A percentile compares a stretch with the other conserved stretches of the same genome.
phyloP scores from a whole-genome alignment of 176 grass and related monocot species.

The Eleusine coracana region DNA sequence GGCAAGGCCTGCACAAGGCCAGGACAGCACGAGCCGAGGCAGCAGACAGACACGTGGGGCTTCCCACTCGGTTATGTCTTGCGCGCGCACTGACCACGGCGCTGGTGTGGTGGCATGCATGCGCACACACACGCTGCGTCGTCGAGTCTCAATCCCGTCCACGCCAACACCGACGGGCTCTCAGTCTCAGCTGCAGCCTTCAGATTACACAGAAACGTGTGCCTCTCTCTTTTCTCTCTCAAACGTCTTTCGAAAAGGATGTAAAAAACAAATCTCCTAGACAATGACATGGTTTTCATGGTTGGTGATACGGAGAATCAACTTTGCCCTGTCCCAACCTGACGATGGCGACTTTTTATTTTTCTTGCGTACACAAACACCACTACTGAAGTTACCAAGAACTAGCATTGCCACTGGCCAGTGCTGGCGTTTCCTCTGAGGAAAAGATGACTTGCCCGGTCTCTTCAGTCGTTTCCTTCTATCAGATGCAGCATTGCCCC shows the following conservation, averaged over 20 bases:
- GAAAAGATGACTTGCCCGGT: not conserved
- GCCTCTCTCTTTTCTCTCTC: not conserved
- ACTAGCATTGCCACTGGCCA: not conserved
- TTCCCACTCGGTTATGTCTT: not conserved
- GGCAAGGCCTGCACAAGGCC: not conserved
- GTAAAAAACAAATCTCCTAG: not conserved
- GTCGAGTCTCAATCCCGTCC: not conserved
- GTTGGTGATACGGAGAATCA: not conserved
- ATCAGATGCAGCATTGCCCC: constrained; percentile 29
- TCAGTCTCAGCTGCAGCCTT: not conserved
- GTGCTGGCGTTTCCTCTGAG: too few relatives aligned
- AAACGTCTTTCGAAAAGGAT: not conserved
- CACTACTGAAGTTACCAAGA: not conserved
- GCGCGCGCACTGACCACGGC: not conserved
- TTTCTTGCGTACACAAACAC: not conserved
- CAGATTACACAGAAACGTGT: not conserved
- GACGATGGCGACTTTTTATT: not conserved
- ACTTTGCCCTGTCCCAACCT: not conserved
- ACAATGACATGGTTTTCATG: not conserved
- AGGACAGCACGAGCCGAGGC: not conserved
- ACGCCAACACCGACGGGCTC: not conserved
- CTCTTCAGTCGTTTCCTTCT: not conserved
- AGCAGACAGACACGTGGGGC: not conserved
- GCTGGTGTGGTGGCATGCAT: not conserved
- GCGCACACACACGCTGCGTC: not conserved